Evolutionary conservation across 1,284 basidiomycete genomes (phyloP), one percentile per base, ranked within the genome.

Genomic region (Ganoderma sp.): DNA sequence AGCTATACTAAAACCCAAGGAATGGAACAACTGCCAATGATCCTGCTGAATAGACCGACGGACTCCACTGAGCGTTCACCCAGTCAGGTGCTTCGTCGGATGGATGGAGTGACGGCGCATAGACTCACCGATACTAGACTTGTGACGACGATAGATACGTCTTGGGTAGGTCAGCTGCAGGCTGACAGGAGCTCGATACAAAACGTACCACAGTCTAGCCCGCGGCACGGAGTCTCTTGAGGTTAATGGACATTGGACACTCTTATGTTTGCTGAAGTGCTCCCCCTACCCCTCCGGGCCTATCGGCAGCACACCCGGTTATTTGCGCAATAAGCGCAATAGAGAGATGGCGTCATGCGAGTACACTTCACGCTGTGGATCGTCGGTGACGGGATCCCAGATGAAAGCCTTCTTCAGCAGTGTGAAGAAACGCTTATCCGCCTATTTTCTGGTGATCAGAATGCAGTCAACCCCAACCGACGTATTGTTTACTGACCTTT

Each of bases 341-440:
- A 84, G 74, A 10, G 79, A 78, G 54, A 85, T 83, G 3, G 79
- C 79, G 48, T 84, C 81, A n/a, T 79, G 77, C 10, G 75, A 73
- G 69, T 85, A 84, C 14, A 71, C 72, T n/a, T 76, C 73, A 39
- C 71, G 76, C 45, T 81, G 74, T 0, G 82, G 82, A 70, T 84
- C 80, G 69, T 83, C 81, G 15, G 73, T 66, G 67, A 92, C 91
- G 80, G 93, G 87, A 68, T 80, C 79, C 89, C 93, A 96, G n/a
- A 80, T 83, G 76, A 98, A 98, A 64, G 88, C 83, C 75, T 93
- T 96, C 79, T 89, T 94, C 66, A 98, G 83, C 75, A 97, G 77
- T 0, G 82, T 79, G 78, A 98, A 98, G 81, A 98, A 98, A 0
- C 93, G 88, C 76, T 92, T 96, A 79, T 98, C 96, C 0, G 95